Evolutionary conservation across 805 yeast species (phyloP), one percentile per base, ranked within the genome.

Genomic region (Pichia membranifaciens): DNA sequence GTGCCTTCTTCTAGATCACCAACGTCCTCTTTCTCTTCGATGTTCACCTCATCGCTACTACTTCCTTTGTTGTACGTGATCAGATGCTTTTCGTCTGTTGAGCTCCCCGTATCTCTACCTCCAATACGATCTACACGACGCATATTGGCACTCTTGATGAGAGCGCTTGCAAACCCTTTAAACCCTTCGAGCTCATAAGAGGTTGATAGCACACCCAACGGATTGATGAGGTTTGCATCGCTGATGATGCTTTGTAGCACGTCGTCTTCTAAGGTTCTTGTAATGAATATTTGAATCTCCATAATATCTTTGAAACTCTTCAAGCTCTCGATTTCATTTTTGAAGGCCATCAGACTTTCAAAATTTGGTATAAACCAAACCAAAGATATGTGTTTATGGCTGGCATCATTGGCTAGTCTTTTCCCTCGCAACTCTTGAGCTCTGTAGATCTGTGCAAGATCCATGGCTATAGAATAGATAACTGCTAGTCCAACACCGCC

Each of bases 401-500:
- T 22, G 23, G 10, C 13, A 8, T 31, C 34, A n/a, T 15, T 32
- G 5, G 41, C 18, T 47, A 46, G 28, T 43, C 50, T 54, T 38
- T 57, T 57, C 15, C 59, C 61, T 21, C 66, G 52, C 28, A 59
- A 38, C 17, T 47, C 48, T 31, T 59, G 64, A 5, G 65, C 68
- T 21, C 58, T 55, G 46, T 60, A 57, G 1, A 62, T 61, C 43
- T 58, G 59, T 0, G 67, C 67, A 29, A 76, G 53, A 39, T 70
- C 68, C 22, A 67, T 53, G 1, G 76, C 77, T 48, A 77, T 71
- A 3, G 78, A 67, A 37, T 74, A 66, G 9, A 77, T 66, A 0
- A 80, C 83, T 0, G 87, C 78, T 56, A 81, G 71, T 10, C 87
- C 87, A 51, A 78, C 76, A 5, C 86, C 87, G 9, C 86, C 86